phyloP scores from a whole-genome alignment of 768 basidiomycete genomes.

The Tulasnella sp. region DNA sequence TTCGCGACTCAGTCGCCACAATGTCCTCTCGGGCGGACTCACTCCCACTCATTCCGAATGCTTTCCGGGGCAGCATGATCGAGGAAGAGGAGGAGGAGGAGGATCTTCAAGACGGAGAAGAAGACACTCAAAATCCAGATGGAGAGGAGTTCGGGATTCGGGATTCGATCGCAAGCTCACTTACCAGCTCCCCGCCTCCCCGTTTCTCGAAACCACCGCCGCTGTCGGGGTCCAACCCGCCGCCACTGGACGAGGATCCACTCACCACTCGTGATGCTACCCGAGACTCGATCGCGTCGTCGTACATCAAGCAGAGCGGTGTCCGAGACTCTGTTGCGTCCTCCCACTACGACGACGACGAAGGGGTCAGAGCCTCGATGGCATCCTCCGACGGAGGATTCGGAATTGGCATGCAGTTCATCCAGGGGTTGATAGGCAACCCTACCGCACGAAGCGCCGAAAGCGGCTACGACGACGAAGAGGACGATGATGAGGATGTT shows the following conservation, averaged over 20 bases:
- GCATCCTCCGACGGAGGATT: constrained; percentile 13
- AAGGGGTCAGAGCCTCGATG: not conserved
- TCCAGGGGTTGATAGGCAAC: constrained; percentile 12
- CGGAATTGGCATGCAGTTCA: constrained; percentile 13
- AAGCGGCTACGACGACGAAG: no score
- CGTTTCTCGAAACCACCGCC: not conserved
- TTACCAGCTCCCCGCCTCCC: not conserved
- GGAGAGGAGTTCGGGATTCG: not conserved
- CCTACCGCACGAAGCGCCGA: not conserved
- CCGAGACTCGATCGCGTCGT: not conserved
- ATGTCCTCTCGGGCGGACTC: not conserved
- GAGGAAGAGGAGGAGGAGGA: not conserved
- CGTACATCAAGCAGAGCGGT: not conserved
- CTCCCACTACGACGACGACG: not conserved
- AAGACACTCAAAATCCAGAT: no score
- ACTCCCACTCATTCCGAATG: not conserved
- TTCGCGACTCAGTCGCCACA: not conserved
- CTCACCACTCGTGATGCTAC: not conserved
- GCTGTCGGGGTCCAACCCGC: not conserved
- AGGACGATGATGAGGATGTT: not conserved
- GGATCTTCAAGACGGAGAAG: no score
- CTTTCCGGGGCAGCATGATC: not conserved
- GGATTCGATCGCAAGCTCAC: not conserved
- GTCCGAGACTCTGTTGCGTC: not conserved
- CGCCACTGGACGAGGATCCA: not conserved